Percentiles rank a stretch among this genome's conserved stretches.
phyloP scores from a whole-genome alignment of 106 monocot genomes.

The Dendrobium catenatum region DNA sequence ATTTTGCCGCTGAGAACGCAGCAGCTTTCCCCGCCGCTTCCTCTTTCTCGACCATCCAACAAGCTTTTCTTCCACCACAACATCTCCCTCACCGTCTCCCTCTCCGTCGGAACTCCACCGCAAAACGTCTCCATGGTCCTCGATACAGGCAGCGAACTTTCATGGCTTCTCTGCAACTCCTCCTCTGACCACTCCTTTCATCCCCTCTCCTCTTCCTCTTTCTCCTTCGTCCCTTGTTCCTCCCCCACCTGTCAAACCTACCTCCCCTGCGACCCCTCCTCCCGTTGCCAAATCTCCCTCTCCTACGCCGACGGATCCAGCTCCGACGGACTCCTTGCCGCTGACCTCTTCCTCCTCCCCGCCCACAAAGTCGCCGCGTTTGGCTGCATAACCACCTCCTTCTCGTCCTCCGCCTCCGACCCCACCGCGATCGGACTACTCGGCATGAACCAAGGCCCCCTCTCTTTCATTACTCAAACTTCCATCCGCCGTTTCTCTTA shows the following conservation, averaged over 20 bases:
- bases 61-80: constrained; percentile 53
- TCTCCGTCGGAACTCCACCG: constrained; percentile 49
- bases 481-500: constrained; percentile 66
- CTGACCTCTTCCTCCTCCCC: constrained; percentile 53
- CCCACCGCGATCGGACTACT: constrained; percentile 45
- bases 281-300: constrained; percentile 59
- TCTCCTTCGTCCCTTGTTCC: too few relatives aligned
- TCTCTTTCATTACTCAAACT: constrained; percentile 71
- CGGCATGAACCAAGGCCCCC: constrained; percentile 85
- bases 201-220: too few relatives aligned
- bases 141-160: constrained; percentile 67
- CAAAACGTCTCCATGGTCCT: constrained; percentile 67
- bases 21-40: constrained; percentile 9
- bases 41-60: constrained; percentile 21
- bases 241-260: constrained; percentile 7
- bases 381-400: constrained; percentile 63
- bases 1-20: constrained; percentile 28
- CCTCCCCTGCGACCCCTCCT: constrained; percentile 28
- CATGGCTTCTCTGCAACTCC: constrained; percentile 42
- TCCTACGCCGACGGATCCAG: constrained; percentile 86
- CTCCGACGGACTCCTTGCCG: constrained; percentile 64
- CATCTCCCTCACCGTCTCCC: constrained; percentile 39
- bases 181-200: not conserved
- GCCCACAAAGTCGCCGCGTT: constrained; percentile 27
- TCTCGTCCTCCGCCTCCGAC: constrained; percentile 27